Percentiles rank a stretch among this genome's conserved stretches.
phyloP scores from a whole-genome alignment of 306 rosid genomes.

The Rosa rugosa region DNA sequence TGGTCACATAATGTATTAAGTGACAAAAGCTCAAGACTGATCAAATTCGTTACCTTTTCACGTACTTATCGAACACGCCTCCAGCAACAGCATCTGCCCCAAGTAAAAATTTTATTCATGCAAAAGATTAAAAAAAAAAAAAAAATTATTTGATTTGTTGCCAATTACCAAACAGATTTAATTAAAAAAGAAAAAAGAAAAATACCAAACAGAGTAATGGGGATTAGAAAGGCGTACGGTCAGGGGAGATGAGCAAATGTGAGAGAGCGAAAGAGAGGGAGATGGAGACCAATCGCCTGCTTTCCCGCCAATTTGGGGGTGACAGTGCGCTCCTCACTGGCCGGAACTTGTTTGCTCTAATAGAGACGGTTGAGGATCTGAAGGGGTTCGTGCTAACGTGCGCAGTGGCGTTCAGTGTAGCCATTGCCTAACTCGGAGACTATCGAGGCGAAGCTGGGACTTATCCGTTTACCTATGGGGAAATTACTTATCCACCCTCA shows the following conservation, averaged over 20 bases:
- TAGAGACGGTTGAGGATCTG: not conserved
- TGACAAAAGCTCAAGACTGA: not conserved
- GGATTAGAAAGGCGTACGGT: slow-evolving; percentile 31
- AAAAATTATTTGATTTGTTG: not conserved
- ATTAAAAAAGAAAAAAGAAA: not conserved
- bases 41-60: slow-evolving; percentile 53
- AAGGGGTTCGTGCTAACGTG: slow-evolving; percentile 42
- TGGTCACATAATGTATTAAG: not conserved
- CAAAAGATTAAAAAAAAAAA: not conserved
- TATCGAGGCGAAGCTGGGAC: slow-evolving; percentile 5
- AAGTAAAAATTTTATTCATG: not conserved
- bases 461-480: not conserved
- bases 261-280: slow-evolving; percentile 63
- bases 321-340: slow-evolving; percentile 54
- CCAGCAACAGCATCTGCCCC: slow-evolving; percentile 64
- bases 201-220: not conserved
- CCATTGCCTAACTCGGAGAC: slow-evolving; percentile 36
- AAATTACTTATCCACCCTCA: not conserved
- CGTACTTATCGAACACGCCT: slow-evolving; percentile 59
- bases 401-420: slow-evolving; percentile 37
- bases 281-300: slow-evolving; percentile 64
- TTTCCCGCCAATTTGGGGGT: slow-evolving; percentile 54
- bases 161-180: not conserved
- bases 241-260: slow-evolving; percentile 48
- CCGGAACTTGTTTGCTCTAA: slow-evolving; percentile 13